Evolutionary conservation across 805 yeast species (phyloP).

Genomic region (Candida berthetii): DNA sequence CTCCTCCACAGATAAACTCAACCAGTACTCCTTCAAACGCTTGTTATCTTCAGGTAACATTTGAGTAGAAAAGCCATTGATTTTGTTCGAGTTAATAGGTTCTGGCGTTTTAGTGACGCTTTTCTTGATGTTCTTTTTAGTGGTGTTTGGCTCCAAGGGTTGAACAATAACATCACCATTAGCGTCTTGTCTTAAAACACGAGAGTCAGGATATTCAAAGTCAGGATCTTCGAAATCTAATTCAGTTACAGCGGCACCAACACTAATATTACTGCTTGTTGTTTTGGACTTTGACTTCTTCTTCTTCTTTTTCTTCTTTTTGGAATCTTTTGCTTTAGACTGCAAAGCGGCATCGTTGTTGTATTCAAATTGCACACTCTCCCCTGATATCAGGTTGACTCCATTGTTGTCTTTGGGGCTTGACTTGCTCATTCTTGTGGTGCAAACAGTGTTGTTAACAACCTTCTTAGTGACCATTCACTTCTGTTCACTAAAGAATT

Average conservation of each 20-base stretch:
- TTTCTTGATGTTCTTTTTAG: constrained; percentile 4
- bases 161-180: constrained; percentile 79
- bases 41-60: constrained; percentile 14
- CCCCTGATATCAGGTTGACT: constrained; percentile 11
- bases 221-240: constrained; percentile 49
- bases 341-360: background rate
- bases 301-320: constrained; percentile 28
- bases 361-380: constrained; percentile 26
- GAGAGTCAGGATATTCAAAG: constrained; percentile 64
- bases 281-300: constrained; percentile 9
- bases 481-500: no score
- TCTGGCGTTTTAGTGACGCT: constrained; percentile 16
- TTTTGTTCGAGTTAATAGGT: background rate
- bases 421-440: constrained; percentile 1
- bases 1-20: constrained; percentile 49
- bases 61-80: no score
- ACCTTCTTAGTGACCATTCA: no score
- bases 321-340: constrained; percentile 9
- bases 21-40: constrained; percentile 47
- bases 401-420: background rate
- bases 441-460: no score
- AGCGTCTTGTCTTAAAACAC: constrained; percentile 63
- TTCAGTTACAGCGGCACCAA: constrained; percentile 17
- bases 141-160: constrained; percentile 14
- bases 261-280: constrained; percentile 3